Conservation (phyloP, 768 basidiomycete species). For the Pulveroboletus sp. region DNA sequence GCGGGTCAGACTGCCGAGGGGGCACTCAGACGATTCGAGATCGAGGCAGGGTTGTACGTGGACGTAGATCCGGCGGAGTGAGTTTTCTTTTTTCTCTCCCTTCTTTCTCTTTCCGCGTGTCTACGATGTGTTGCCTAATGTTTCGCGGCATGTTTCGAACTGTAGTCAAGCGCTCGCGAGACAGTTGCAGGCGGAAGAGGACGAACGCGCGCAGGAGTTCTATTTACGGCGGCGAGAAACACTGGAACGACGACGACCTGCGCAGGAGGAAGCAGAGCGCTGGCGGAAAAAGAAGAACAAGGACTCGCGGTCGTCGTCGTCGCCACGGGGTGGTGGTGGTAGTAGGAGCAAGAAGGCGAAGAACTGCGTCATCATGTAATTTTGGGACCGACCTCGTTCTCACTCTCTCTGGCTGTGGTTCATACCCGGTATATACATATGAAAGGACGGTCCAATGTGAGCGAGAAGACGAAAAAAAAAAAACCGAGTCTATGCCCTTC, state of each 20-base stretch:
- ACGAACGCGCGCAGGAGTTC: conserved; percentile 44
- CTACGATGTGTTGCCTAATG: too few species aligned
- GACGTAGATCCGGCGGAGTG: conserved; percentile 58
- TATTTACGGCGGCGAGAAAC: conserved; percentile 31
- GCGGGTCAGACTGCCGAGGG: conserved; percentile 69
- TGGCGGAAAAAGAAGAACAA: conserved; percentile 13
- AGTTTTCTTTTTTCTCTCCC: conserved; percentile 22
- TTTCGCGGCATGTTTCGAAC: too few species aligned
- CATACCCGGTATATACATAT: background rate
- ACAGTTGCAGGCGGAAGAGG: conserved; percentile 79
- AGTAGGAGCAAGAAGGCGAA: conserved; percentile 37
- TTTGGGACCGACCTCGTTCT: too few species aligned
- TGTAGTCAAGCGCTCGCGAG: conserved; percentile 62
- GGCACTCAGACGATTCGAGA: conserved; percentile 47
- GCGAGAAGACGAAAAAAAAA: too few species aligned
- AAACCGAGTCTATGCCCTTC: too few species aligned
- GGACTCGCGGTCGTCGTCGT: conserved; percentile 16
- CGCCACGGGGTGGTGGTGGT: conserved; percentile 8
- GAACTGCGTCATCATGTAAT: conserved; percentile 43
- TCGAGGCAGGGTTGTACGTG: conserved; percentile 35
- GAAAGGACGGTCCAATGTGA: too few species aligned
- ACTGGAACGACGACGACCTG: conserved; percentile 18
- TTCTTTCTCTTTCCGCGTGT: background rate
- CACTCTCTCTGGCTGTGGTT: too few species aligned
- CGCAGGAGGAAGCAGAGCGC: conserved; percentile 14